phyloP scores from a whole-genome alignment of 768 basidiomycete genomes.

The Xanthoconium stramineum region DNA sequence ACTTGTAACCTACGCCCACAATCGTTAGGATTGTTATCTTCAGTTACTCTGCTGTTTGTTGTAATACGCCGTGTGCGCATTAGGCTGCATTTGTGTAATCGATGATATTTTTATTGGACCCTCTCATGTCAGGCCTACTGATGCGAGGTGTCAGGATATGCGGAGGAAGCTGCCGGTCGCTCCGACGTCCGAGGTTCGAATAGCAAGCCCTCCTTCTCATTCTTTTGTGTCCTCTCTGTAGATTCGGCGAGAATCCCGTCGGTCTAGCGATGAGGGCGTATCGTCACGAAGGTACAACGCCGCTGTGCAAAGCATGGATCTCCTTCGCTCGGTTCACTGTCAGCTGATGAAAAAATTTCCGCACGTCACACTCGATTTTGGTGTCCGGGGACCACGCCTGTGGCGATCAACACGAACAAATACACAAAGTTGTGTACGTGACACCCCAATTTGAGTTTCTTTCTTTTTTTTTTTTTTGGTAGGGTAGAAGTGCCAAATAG shows the following conservation, averaged over 20 bases:
- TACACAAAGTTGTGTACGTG: neutral
- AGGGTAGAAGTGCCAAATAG: neutral
- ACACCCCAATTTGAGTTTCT: neutral
- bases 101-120: neutral
- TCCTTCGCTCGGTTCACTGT: neutral
- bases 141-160: neutral
- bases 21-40: conserved; percentile 12
- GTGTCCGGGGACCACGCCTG: conserved; percentile 2
- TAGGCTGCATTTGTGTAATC: conserved; percentile 3
- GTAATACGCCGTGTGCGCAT: conserved; percentile 10
- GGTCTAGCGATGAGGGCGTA: neutral
- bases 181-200: neutral
- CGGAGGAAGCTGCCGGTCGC: neutral
- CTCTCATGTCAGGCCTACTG: neutral
- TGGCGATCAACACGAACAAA: conserved; percentile 3
- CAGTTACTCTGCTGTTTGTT: conserved; percentile 4
- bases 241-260: conserved; percentile 8
- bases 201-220: neutral
- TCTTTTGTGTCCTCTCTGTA: neutral
- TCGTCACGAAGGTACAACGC: neutral
- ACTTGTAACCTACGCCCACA: conserved; percentile 21
- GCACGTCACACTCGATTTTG: neutral
- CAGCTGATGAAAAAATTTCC: neutral
- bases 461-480: neutral
- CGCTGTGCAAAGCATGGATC: neutral